Percentiles rank a stretch among this genome's conserved stretches.
phyloP scores from a whole-genome alignment of 257 asterid genomes.

The Lithospermum erythrorhizon region DNA sequence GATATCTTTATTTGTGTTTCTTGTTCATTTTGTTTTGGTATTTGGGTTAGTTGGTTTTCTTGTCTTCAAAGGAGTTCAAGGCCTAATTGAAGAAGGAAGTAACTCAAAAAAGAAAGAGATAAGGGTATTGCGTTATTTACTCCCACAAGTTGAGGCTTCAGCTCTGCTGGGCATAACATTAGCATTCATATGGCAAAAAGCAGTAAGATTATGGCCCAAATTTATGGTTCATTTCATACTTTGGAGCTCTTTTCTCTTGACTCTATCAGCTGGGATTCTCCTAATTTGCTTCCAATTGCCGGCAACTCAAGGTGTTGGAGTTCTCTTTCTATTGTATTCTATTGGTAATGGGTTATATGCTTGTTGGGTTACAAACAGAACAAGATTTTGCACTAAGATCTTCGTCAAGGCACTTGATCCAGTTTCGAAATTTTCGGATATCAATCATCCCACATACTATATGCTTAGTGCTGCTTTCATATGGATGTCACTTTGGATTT shows the following conservation, averaged over 20 bases:
- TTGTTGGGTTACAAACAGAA: conserved; percentile 86
- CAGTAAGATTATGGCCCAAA: conserved; percentile 71
- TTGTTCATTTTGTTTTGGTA: conserved; percentile 48
- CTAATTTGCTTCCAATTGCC: conserved; percentile 80
- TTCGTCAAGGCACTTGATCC: conserved; percentile 75
- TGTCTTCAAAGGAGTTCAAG: conserved; percentile 64
- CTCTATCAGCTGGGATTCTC: conserved; percentile 72
- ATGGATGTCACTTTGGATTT: conserved; percentile 90
- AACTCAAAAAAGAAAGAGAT: conserved; percentile 29
- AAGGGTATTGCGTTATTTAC: conserved; percentile 46
- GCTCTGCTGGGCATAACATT: conserved; percentile 69
- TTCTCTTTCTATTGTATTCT: conserved; percentile 45
- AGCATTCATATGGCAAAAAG: conserved; percentile 85
- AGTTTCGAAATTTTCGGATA: conserved; percentile 51
- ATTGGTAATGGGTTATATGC: conserved; percentile 86
- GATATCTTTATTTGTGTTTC: conserved; percentile 65
- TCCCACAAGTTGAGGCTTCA: conserved; percentile 89
- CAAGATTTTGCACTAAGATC: conserved; percentile 59
- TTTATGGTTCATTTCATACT: conserved; percentile 77
- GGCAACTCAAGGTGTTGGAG: conserved; percentile 71
- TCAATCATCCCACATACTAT: conserved; percentile 68
- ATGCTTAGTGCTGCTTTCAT: conserved; percentile 80
- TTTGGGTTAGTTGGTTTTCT: conserved; percentile 65
- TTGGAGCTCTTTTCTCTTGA: conserved; percentile 69
- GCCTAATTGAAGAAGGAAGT: conserved; percentile 45